Evolutionary conservation across 768 basidiomycete genomes (phyloP).

Genomic region (Suillus cothurnatus): DNA sequence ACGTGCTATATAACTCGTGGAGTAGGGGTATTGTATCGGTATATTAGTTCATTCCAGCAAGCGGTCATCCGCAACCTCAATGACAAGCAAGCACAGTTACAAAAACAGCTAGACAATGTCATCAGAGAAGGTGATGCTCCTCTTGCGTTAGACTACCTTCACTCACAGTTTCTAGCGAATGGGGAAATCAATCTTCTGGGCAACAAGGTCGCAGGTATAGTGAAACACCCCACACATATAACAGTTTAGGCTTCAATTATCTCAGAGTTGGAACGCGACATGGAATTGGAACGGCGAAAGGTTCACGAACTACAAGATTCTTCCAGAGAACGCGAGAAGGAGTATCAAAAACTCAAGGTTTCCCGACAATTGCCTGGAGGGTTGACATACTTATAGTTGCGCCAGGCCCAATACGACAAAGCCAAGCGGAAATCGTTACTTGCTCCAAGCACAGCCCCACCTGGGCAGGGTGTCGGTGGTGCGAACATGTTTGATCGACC

Average conservation of each 20-base stretch:
- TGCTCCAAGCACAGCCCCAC: constrained; percentile 36
- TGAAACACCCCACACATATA: not conserved
- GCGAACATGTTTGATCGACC: constrained; percentile 20
- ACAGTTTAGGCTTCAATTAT: constrained; percentile 9
- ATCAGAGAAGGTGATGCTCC: constrained; percentile 73
- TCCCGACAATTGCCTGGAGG: not conserved
- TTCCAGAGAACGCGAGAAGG: constrained; percentile 77
- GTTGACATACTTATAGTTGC: constrained; percentile 1
- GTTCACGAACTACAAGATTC: constrained; percentile 73
- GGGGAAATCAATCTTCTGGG: constrained; percentile 71
- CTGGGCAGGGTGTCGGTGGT: constrained; percentile 20
- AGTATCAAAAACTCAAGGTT: constrained; percentile 87
- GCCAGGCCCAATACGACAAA: constrained; percentile 75
- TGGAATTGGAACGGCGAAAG: constrained; percentile 78
- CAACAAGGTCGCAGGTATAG: constrained; percentile 65
- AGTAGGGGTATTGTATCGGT: not conserved
- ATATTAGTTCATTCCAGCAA: constrained; percentile 66
- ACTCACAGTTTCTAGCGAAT: constrained; percentile 53
- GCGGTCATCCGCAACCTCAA: constrained; percentile 79
- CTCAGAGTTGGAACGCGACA: constrained; percentile 75
- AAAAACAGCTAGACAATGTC: constrained; percentile 85
- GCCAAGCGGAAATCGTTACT: constrained; percentile 81
- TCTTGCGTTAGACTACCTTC: not conserved
- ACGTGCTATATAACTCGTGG: constrained; percentile 13
- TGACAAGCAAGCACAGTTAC: constrained; percentile 79